These are phyloP conservation scores for Leucaena leucocephala DNA, from an alignment of 306 rosid species.

Conservation along the genomic window DNA sequence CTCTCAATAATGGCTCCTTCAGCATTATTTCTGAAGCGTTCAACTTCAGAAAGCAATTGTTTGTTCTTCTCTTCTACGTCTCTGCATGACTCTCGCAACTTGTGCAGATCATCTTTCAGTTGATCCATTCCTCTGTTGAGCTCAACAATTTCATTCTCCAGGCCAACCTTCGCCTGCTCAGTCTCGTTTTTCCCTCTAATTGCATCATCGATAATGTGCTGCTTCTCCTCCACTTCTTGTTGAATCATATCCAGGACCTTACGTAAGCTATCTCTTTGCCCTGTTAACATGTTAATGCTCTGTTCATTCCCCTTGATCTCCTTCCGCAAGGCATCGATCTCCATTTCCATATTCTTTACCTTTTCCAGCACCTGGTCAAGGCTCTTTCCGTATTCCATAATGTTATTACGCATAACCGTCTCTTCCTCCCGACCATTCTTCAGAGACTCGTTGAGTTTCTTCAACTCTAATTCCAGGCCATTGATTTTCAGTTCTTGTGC, in stretches of 20 bases:
- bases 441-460: constrained; percentile 33
- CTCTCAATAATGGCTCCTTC: constrained; percentile 32
- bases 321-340: constrained; percentile 36
- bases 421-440: constrained; percentile 35
- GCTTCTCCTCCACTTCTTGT: constrained; percentile 41
- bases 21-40: constrained; percentile 26
- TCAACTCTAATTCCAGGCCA: constrained; percentile 48
- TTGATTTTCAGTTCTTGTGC: constrained; percentile 29
- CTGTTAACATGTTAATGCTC: constrained; percentile 43
- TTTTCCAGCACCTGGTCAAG: constrained; percentile 39
- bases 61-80: constrained; percentile 45
- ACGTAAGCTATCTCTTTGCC: constrained; percentile 17
- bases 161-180: constrained; percentile 42
- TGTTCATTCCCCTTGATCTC: constrained; percentile 55
- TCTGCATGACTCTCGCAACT: constrained; percentile 27
- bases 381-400: constrained; percentile 43
- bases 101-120: constrained; percentile 36
- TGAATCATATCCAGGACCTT: constrained; percentile 28
- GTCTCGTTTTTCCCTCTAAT: constrained; percentile 40
- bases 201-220: constrained; percentile 38
- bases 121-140: constrained; percentile 39
- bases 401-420: constrained; percentile 26
- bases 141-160: constrained; percentile 44
- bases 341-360: constrained; percentile 42
- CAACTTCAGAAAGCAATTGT: constrained; percentile 44